A percentile compares a stretch with the other conserved stretches of the same genome.
Evolutionary conservation across 805 yeast genomes (phyloP).

Genomic region (Vanderwaltozyma verrucispora): DNA sequence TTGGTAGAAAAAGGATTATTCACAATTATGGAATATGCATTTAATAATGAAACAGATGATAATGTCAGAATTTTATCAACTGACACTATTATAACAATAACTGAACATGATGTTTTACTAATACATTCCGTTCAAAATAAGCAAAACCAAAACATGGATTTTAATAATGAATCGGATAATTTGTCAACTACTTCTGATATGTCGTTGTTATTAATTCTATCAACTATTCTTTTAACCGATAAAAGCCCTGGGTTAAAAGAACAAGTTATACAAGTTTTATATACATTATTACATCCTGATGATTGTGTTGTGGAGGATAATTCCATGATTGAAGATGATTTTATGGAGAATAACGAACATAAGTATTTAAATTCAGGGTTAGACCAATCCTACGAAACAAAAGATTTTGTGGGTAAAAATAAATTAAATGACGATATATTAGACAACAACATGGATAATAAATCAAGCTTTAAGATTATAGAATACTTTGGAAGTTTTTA

Average conservation of each 20-base stretch:
- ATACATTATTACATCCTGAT: constrained; percentile 56
- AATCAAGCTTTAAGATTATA: constrained; percentile 12
- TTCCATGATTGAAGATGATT: constrained; percentile 5
- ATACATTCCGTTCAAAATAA: constrained; percentile 32
- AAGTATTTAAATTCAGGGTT: background rate
- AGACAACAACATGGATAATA: background rate
- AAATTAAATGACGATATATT: background rate
- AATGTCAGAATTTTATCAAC: constrained; percentile 58
- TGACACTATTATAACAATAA: constrained; percentile 66
- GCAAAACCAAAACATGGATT: background rate
- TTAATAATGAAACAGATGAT: constrained; percentile 36
- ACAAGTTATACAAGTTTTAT: constrained; percentile 77
- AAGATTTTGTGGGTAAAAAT: background rate
- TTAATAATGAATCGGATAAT: constrained; percentile 2
- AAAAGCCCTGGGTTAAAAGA: constrained; percentile 61
- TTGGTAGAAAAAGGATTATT: constrained; percentile 63
- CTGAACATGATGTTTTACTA: constrained; percentile 71
- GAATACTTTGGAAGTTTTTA: constrained; percentile 47
- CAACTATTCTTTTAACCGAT: constrained; percentile 52
- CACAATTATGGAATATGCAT: constrained; percentile 60
- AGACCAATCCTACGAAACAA: background rate
- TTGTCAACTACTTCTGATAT: constrained; percentile 35
- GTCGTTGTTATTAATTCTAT: constrained; percentile 44
- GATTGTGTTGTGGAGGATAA: constrained; percentile 19
- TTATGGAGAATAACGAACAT: background rate